Percentiles rank a stretch among this genome's conserved stretches.
phyloP scores from a whole-genome alignment of 1,139 yeast genomes.

The Geotrichum cucujoidarum region DNA sequence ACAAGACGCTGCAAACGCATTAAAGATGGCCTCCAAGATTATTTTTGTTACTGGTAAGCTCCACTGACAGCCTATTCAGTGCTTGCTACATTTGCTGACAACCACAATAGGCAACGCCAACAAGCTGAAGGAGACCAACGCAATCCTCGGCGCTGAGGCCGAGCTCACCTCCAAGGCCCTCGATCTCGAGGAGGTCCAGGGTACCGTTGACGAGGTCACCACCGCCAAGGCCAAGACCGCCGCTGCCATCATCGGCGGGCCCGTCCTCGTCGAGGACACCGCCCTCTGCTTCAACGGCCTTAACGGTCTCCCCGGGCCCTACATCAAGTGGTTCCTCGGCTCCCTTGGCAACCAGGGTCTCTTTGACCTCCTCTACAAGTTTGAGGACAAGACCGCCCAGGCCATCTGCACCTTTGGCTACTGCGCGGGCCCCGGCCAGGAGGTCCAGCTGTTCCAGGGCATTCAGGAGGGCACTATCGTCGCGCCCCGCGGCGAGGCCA shows the following conservation, averaged over 20 bases:
- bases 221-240: conserved; percentile 77
- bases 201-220: conserved; percentile 77
- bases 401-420: conserved; percentile 93
- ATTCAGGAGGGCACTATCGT: conserved; percentile 77
- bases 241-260: conserved; percentile 55
- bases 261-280: conserved; percentile 93
- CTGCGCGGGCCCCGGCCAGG: conserved; percentile 73
- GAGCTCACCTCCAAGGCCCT: conserved; percentile 44
- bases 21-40: conserved; percentile 4
- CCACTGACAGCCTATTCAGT: neutral
- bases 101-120: conserved; percentile 63
- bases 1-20: no score
- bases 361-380: conserved; percentile 70
- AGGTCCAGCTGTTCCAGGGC: conserved; percentile 77
- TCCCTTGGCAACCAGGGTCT: conserved; percentile 68
- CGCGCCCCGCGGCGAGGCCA: conserved; percentile 64
- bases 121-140: conserved; percentile 77
- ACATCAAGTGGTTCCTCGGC: conserved; percentile 81
- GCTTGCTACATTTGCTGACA: neutral
- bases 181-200: conserved; percentile 89
- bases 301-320: conserved; percentile 88
- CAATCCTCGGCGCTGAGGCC: conserved; percentile 64
- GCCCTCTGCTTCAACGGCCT: conserved; percentile 79
- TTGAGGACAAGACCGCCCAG: conserved; percentile 76
- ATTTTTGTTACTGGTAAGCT: conserved; percentile 6